Conservation (phyloP, 345 rosid species). For the Anastatica hierochuntica region DNA sequence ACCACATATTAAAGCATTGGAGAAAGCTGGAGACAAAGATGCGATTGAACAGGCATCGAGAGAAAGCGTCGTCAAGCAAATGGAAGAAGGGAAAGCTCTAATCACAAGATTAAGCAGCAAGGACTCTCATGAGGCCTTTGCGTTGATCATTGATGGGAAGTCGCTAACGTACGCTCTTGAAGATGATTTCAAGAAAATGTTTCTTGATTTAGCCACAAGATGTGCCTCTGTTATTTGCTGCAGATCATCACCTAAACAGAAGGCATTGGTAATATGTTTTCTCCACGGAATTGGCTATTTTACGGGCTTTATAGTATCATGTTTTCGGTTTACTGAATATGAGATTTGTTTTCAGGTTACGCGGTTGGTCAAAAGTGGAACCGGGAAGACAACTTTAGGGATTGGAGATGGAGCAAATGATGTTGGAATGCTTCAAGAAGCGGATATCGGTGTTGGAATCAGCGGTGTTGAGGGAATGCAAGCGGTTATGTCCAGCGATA, state of each 20-base stretch:
- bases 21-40: slow-evolving; percentile 65
- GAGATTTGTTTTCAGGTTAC: slow-evolving; percentile 67
- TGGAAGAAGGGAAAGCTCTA: slow-evolving; percentile 44
- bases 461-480: slow-evolving; percentile 99
- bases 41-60: slow-evolving; percentile 52
- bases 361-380: slow-evolving; percentile 73
- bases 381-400: slow-evolving; percentile 77
- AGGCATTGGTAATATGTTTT: slow-evolving; percentile 59
- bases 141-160: slow-evolving; percentile 85
- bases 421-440: slow-evolving; percentile 99
- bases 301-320: not conserved
- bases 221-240: slow-evolving; percentile 97
- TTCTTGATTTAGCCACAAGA: slow-evolving; percentile 75
- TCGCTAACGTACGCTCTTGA: slow-evolving; percentile 73
- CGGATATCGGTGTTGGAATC: slow-evolving; percentile 90
- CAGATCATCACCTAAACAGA: slow-evolving; percentile 95
- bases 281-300: not conserved
- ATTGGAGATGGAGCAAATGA: slow-evolving; percentile 98
- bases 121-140: slow-evolving; percentile 45
- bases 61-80: slow-evolving; percentile 48
- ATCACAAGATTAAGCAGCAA: slow-evolving; percentile 38
- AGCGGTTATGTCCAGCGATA: slow-evolving; percentile 99
- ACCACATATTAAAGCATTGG: slow-evolving; percentile 51
- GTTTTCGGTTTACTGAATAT: not conserved
- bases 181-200: slow-evolving; percentile 56